Evolutionary conservation across 164 flowering plant genomes (phyloP).

Genomic region (Aristolochia contorta): DNA sequence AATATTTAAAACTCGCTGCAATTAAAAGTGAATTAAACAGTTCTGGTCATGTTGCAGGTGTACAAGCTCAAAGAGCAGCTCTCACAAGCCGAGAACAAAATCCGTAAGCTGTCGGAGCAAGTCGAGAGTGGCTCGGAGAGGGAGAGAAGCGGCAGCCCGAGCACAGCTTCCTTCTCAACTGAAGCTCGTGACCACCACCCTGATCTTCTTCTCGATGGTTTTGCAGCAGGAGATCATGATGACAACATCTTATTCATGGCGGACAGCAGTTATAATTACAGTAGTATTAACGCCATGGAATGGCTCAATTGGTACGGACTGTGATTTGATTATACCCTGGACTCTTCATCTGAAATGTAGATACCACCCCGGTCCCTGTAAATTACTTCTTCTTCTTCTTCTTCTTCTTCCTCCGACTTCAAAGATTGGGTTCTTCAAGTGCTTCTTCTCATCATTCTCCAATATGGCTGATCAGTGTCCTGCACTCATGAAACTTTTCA

Average conservation of each 20-base stretch:
- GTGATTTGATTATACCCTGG: conserved; percentile 7
- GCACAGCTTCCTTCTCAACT: conserved; percentile 38
- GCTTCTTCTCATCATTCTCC: no score
- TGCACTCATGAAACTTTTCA: no score
- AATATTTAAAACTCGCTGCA: no score
- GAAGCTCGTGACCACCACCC: conserved; percentile 22
- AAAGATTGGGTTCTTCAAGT: no score
- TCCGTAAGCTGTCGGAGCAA: conserved; percentile 27
- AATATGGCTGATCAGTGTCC: no score
- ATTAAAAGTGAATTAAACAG: no score
- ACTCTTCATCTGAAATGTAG: neutral
- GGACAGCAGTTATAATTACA: conserved; percentile 9
- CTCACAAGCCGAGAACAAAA: conserved; percentile 39
- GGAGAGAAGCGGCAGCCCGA: conserved; percentile 30
- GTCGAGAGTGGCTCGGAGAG: conserved; percentile 17
- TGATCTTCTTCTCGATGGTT: conserved; percentile 27
- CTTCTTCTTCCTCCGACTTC: no score
- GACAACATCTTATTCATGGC: conserved; percentile 26
- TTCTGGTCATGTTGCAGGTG: conserved; percentile 25
- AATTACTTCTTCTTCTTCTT: no score
- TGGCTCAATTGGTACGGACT: conserved; percentile 33
- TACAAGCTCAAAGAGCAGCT: conserved; percentile 45
- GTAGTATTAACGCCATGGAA: conserved; percentile 28
- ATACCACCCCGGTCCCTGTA: no score
- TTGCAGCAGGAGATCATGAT: conserved; percentile 30